Conservation (phyloP, 495 filamentous ascomycete species). For the Neurospora cerealis region DNA sequence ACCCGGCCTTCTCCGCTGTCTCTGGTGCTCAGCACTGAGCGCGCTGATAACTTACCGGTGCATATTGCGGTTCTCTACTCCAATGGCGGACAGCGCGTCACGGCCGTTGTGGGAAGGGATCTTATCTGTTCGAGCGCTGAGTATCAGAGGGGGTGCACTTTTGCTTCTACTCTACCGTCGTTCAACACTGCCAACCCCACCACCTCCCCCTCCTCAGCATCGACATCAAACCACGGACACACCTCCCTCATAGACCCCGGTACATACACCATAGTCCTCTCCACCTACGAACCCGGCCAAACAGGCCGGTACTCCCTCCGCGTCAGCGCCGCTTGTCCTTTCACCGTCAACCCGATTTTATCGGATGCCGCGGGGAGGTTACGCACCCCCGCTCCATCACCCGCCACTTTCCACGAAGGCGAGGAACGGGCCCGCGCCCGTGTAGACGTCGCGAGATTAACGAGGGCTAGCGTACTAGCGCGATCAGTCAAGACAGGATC, state of each 20-base stretch:
- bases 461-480: slow-evolving; percentile 44
- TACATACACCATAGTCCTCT: slow-evolving; percentile 76
- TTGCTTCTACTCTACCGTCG: slow-evolving; percentile 37
- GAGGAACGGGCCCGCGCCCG: slow-evolving; percentile 43
- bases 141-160: slow-evolving; percentile 68
- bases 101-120: slow-evolving; percentile 58
- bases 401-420: slow-evolving; percentile 22
- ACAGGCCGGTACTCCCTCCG: slow-evolving; percentile 64
- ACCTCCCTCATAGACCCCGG: slow-evolving; percentile 48
- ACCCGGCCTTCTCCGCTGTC: slow-evolving; percentile 46
- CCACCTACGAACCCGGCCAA: slow-evolving; percentile 76
- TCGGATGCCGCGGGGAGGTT: slow-evolving; percentile 62
- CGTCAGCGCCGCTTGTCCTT: slow-evolving; percentile 50
- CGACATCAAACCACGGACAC: not conserved
- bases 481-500: not conserved
- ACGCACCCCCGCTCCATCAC: slow-evolving; percentile 40
- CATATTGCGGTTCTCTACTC: slow-evolving; percentile 80
- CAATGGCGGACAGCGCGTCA: slow-evolving; percentile 52
- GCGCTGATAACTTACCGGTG: slow-evolving; percentile 48
- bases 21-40: slow-evolving; percentile 58
- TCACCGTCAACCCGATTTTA: slow-evolving; percentile 44
- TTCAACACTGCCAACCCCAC: not conserved
- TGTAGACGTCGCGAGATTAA: slow-evolving; percentile 44
- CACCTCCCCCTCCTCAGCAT: not conserved
- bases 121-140: slow-evolving; percentile 73